phyloP scores from a whole-genome alignment of 108 stramenopile genomes.

The Nitzschia inconspicua region DNA sequence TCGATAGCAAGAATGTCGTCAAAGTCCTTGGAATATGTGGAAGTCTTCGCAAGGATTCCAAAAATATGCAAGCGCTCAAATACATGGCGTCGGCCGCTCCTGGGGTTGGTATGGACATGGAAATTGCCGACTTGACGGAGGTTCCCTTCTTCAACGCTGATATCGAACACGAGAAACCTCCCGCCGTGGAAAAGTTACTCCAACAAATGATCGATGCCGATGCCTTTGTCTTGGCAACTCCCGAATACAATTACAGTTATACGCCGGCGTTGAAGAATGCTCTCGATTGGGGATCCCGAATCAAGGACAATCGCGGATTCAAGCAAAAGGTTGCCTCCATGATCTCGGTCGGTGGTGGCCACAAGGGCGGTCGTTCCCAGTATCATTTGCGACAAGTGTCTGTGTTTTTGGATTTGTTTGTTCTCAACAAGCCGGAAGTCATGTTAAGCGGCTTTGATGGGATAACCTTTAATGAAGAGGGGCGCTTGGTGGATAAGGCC shows the following conservation, averaged over 20 bases:
- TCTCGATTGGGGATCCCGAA: constrained; percentile 13
- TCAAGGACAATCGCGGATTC: constrained; percentile 4
- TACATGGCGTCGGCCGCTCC: constrained; percentile 10
- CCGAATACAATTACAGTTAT: constrained; percentile 11
- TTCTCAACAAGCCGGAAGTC: constrained; percentile 13
- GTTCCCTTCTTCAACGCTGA: constrained; percentile 12
- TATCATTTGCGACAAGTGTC: constrained; percentile 14
- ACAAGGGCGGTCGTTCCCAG: constrained; percentile 3
- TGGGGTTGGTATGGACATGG: constrained; percentile 4
- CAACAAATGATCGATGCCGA: constrained; percentile 6
- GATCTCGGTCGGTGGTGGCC: constrained; percentile 2
- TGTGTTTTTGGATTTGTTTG: constrained; percentile 14
- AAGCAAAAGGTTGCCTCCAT: constrained; percentile 1
- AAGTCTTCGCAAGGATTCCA: constrained; percentile 6
- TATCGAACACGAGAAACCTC: constrained; percentile 10
- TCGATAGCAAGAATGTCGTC: no score
- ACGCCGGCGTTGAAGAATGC: constrained; percentile 14
- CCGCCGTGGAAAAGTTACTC: not conserved
- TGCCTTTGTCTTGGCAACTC: constrained; percentile 13
- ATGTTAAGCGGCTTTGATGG: constrained; percentile 5
- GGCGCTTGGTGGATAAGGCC: not conserved
- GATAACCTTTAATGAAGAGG: constrained; percentile 6
- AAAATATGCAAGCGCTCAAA: constrained; percentile 9
- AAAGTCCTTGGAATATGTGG: constrained; percentile 16
- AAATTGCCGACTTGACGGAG: constrained; percentile 4